Evolutionary conservation across 129 eudicot genomes (phyloP).

Genomic region (Pulicaria dysenterica): DNA sequence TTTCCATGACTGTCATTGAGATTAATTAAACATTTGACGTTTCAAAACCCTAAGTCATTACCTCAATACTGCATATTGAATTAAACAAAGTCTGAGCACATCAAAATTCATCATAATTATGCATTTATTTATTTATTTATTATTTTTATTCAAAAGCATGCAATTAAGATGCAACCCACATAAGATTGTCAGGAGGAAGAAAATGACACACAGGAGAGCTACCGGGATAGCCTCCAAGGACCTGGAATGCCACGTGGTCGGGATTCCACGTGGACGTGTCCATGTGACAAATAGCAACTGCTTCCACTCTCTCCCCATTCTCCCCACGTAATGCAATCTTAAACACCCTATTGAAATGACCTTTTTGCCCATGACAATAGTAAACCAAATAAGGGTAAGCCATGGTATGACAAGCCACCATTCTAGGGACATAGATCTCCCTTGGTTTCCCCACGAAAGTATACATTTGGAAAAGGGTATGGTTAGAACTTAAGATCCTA

Average conservation of each 20-base stretch:
- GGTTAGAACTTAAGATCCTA: constrained; percentile 19
- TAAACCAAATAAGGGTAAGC: constrained; percentile 76
- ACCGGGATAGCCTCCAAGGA: constrained; percentile 51
- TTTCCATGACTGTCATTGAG: neutral
- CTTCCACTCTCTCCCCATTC: constrained; percentile 52
- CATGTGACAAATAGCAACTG: constrained; percentile 65
- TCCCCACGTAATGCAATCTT: constrained; percentile 48
- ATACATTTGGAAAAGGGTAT: constrained; percentile 44
- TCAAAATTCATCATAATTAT: neutral
- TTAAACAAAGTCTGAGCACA: neutral
- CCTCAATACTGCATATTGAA: neutral
- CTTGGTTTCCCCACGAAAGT: constrained; percentile 43
- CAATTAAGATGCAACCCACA: constrained; percentile 50
- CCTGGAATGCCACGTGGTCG: constrained; percentile 51
- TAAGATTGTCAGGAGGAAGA: constrained; percentile 60
- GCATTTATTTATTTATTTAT: constrained; percentile 4
- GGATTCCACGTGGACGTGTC: constrained; percentile 67
- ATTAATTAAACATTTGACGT: neutral
- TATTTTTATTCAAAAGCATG: neutral
- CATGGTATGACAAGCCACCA: constrained; percentile 63
- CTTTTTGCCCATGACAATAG: constrained; percentile 63
- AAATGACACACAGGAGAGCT: constrained; percentile 65
- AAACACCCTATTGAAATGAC: constrained; percentile 38
- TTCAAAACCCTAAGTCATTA: neutral
- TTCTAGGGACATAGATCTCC: constrained; percentile 38